Conservation (phyloP, 345 rosid genomes). For the Mangifera indica region DNA sequence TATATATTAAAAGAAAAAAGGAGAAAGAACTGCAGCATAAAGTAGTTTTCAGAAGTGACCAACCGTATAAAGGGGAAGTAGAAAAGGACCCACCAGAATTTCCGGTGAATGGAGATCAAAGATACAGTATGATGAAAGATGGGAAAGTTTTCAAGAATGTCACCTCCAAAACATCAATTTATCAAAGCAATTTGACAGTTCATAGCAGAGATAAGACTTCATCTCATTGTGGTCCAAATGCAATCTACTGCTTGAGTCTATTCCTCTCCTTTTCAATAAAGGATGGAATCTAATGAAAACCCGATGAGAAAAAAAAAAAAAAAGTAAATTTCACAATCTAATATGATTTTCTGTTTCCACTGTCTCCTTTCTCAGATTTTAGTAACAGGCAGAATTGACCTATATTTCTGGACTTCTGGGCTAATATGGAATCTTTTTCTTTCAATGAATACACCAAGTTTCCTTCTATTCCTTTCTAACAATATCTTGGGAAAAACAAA, state of each 20-base stretch:
- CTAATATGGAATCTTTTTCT: too few relatives aligned
- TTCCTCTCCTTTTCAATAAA: not conserved
- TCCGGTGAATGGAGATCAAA: not conserved
- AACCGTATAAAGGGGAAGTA: not conserved
- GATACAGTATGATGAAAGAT: not conserved
- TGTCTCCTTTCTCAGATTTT: not conserved
- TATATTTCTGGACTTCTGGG: too few relatives aligned
- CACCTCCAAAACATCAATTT: not conserved
- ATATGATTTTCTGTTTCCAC: not conserved
- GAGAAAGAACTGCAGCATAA: not conserved
- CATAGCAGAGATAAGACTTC: not conserved
- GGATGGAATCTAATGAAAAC: constrained; percentile 1
- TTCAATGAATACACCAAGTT: not conserved
- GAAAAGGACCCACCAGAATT: not conserved
- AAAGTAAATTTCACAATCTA: not conserved
- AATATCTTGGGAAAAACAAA: not conserved
- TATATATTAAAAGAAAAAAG: too few relatives aligned
- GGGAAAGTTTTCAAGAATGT: not conserved
- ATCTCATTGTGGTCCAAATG: constrained; percentile 9
- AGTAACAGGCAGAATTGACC: too few relatives aligned
- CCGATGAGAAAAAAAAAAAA: not conserved
- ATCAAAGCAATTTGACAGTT: not conserved
- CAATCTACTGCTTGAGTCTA: not conserved
- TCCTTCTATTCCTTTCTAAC: not conserved
- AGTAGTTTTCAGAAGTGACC: not conserved